Conservation (phyloP, 495 filamentous ascomycete species). For the Hapsidospora chrysogenum region DNA sequence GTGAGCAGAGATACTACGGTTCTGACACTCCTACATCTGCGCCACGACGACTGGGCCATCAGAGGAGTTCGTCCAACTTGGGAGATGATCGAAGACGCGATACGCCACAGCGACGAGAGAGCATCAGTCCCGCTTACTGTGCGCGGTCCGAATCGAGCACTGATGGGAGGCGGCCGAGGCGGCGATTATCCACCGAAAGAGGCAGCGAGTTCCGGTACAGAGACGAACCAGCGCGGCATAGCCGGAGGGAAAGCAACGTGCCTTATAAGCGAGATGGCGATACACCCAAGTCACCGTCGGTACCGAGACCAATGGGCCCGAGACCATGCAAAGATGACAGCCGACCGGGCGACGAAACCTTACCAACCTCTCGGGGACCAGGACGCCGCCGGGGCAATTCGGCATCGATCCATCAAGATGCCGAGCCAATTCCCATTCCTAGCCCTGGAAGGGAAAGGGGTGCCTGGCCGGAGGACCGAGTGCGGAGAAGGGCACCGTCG, state of each 20-base stretch:
- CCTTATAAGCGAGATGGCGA: too few species aligned
- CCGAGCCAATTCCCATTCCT: neutral
- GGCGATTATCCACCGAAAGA: neutral
- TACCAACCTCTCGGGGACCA: too few species aligned
- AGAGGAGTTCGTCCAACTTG: neutral
- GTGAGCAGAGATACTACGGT: slow-evolving; percentile 1
- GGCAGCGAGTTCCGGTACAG: neutral
- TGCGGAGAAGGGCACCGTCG: neutral
- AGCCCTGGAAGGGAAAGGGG: neutral
- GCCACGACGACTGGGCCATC: neutral
- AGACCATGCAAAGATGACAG: neutral
- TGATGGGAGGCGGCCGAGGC: neutral
- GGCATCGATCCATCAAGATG: neutral
- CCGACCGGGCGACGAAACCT: neutral
- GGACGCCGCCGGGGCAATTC: neutral
- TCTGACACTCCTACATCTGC: neutral
- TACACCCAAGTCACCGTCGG: too few species aligned
- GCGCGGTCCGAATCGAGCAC: neutral
- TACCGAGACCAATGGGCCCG: neutral
- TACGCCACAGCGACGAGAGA: neutral
- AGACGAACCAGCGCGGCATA: neutral
- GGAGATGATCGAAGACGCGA: neutral
- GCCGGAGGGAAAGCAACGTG: too few species aligned
- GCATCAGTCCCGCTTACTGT: neutral
- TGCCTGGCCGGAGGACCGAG: neutral